Base-by-base conservation (phyloP, 2,329 filamentous ascomycete species). In the Cytospora mali region DNA sequence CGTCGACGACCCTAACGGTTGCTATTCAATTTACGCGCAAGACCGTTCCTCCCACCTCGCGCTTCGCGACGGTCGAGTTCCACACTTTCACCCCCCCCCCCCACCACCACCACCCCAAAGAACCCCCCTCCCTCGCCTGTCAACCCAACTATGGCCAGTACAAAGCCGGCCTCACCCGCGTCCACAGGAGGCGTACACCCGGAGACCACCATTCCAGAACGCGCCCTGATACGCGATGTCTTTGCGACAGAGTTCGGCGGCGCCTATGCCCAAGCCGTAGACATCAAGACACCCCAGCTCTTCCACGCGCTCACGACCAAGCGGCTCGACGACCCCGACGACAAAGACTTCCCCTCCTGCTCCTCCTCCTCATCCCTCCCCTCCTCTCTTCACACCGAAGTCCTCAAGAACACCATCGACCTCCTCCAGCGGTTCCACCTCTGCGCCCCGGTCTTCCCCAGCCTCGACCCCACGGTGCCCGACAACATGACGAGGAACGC, bases 331-430 rank as follows among this genome's bases (percentile, higher is more conserved):
- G 42, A 49, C 55, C 1, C 18, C 42, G 27, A 57, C 55, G 18
- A 49, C 3, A 27, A 57, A 27, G 42, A 57, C 55, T 27, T n/a
- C n/a, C n/a, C n/a, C n/a, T n/a, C n/a, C n/a, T n/a, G n/a, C n/a
- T n/a, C n/a, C n/a, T n/a, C n/a, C n/a, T n/a, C n/a, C n/a, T n/a
- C n/a, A n/a, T n/a, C n/a, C n/a, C n/a, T n/a, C n/a, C n/a, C n/a
- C n/a, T n/a, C 27, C 55, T 33, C 39, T 11, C 5, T 33, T 11
- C 54, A 33, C 55, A 49, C 39, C 27, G 42, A 49, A 25, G 42
- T 57, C 42, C 55, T 57, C 55, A 57, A 57, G 39, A 57, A 57
- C 42, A 9, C 55, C 10, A 57, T 49, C 42, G 39, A 49, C 55
- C 55, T 57, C n/a, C 39, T 57, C n/a, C 55, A 57, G 39, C 55